Evolutionary conservation across 2,329 filamentous ascomycete species (phyloP).

Genomic region (Teratosphaeria nubilosa): DNA sequence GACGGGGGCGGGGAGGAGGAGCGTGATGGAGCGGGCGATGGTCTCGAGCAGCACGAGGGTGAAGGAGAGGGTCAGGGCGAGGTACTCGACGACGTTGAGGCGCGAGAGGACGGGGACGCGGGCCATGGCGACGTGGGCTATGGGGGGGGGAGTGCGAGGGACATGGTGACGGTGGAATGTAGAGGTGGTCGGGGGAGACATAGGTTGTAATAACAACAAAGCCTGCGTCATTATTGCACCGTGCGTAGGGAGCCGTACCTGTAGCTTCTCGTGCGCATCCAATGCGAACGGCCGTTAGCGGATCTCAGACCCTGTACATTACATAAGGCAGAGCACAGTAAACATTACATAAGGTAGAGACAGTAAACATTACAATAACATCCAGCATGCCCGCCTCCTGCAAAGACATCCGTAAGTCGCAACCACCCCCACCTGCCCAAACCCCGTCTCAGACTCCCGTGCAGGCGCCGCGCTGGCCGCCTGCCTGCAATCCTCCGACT

Average conservation of each 20-base stretch:
- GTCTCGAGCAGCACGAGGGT: slow-evolving; percentile 73
- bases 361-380: too few relatives aligned
- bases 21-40: slow-evolving; percentile 72
- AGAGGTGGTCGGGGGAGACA: neutral
- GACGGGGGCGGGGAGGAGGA: slow-evolving; percentile 73
- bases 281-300: neutral
- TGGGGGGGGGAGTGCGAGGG: neutral
- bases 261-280: too few relatives aligned
- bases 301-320: neutral
- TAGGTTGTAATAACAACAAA: neutral
- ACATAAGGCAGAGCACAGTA: too few relatives aligned
- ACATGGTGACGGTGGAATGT: neutral
- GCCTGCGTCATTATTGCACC: too few relatives aligned
- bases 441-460: neutral
- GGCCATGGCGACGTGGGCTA: neutral
- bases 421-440: neutral
- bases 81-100: slow-evolving; percentile 61
- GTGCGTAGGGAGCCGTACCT: too few relatives aligned
- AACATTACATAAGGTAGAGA: too few relatives aligned
- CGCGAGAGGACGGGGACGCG: slow-evolving; percentile 52
- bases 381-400: slow-evolving; percentile 82
- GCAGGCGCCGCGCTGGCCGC: slow-evolving; percentile 81
- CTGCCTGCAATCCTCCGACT: slow-evolving; percentile 94
- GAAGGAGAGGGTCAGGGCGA: slow-evolving; percentile 76
- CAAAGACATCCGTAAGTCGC: slow-evolving; percentile 78